Base-by-base conservation (phyloP, 106 monocot species). In the Dendrobium nobile region DNA sequence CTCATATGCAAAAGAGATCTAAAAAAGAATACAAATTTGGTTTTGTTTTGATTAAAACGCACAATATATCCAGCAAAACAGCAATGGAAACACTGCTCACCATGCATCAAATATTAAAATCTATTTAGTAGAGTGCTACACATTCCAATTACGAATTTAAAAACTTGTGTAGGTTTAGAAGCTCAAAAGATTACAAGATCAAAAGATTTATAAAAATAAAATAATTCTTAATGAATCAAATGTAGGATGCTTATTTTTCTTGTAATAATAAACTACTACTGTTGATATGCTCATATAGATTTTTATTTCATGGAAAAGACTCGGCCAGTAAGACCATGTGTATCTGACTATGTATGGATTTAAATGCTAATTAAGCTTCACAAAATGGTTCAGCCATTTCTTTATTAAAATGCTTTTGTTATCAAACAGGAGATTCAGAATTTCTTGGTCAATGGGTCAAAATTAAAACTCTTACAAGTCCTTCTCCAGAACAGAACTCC, bases 401-500 rank as follows among this genome's bases (percentile, higher is more conserved):
- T 37, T 31, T 16, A 16, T 37, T 37, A 33, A 22, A 70, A 16
- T 37, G 37, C 0, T 11, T 33, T 17, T 4, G 28, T 15, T 28
- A 70, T 70, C 70, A 33, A 37, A 70, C 2, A 70, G 2, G 37
- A 70, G 13, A 70, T 65, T 26, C 6, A 65, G 64, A 26, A 65
- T 70, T 37, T 15, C 15, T 28, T 33, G 28, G 70, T 37, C 10
- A 70, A 70, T 15, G 26, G 9, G 56, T 51, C 28, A 13, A 78
- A 54, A 51, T 5, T 45, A 22, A 67, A 82, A 77, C 54, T 79
- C 89, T 86, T 84, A 99, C 98, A 81, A 99, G 85, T 61, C 98
- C 98, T 90, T 99, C 98, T 81, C 98, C 98, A 80, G 98, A 99
- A 79, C 92, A 80, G 86, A 99, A 99, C 44, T 93, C 95, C 88